Percentiles rank a stretch among this genome's conserved stretches.
Evolutionary conservation across 768 basidiomycete species (phyloP).

Genomic region (Hemileccinum rubropunctum): DNA sequence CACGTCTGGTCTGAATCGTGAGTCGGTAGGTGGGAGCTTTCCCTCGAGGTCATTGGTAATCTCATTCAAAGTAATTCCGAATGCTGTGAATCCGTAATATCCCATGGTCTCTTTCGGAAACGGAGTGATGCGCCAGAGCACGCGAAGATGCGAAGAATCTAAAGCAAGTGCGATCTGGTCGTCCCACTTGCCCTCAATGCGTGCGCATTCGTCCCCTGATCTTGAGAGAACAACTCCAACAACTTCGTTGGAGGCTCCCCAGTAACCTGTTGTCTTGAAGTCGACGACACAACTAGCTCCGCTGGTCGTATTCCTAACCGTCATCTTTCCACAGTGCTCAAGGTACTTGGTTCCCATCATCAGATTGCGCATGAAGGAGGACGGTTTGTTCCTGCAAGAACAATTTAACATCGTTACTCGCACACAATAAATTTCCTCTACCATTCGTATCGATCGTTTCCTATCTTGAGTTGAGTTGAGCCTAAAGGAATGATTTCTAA

Average conservation of each 20-base stretch:
- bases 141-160: conserved; percentile 63
- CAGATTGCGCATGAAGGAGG: conserved; percentile 84
- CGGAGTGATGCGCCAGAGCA: conserved; percentile 74
- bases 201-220: conserved; percentile 52
- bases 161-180: conserved; percentile 71
- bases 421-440: conserved; percentile 28
- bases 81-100: conserved; percentile 82
- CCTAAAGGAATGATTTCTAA: conserved; percentile 85
- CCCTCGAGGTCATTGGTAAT: conserved; percentile 62
- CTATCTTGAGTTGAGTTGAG: conserved; percentile 62
- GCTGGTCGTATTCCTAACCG: conserved; percentile 59
- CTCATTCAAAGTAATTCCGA: conserved; percentile 79
- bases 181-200: conserved; percentile 90
- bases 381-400: conserved; percentile 70
- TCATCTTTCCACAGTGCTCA: conserved; percentile 80
- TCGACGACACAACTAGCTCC: conserved; percentile 66
- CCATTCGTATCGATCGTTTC: conserved; percentile 71
- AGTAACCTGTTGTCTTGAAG: conserved; percentile 85
- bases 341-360: conserved; percentile 91
- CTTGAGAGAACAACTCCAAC: conserved; percentile 55
- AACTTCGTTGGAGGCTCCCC: conserved; percentile 75
- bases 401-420: neutral
- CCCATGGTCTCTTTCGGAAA: conserved; percentile 70
- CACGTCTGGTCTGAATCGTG: conserved; percentile 78
- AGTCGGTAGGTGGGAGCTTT: conserved; percentile 77